Percentiles rank a stretch among this genome's conserved stretches.
These are phyloP conservation scores for Rhodotorula sp. DNA, from an alignment of 1,284 basidiomycete species.

Conservation along the genomic window DNA sequence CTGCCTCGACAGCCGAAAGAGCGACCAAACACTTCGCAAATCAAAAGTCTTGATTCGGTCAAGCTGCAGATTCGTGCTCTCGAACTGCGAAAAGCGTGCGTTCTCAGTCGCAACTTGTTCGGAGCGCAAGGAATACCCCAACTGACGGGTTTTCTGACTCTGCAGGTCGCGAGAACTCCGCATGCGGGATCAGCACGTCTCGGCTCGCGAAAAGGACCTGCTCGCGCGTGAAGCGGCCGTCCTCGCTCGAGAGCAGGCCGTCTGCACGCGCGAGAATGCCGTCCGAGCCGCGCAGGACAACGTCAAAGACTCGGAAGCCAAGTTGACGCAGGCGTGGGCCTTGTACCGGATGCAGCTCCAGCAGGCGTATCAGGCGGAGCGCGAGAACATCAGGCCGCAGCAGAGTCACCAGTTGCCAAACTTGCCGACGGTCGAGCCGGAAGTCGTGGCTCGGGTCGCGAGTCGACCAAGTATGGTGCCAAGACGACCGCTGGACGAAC, in stretches of 20 bases:
- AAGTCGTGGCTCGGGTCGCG: slow-evolving; percentile 40
- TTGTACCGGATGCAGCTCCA: slow-evolving; percentile 15
- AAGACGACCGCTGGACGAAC: slow-evolving; percentile 42
- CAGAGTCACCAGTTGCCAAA: background rate
- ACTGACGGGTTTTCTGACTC: background rate
- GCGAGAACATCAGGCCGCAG: slow-evolving; percentile 18
- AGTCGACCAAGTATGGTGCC: slow-evolving; percentile 46
- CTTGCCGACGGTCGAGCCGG: slow-evolving; percentile 18
- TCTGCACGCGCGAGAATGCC: slow-evolving; percentile 28
- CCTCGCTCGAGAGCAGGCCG: slow-evolving; percentile 32
- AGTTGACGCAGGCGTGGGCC: slow-evolving; percentile 23
- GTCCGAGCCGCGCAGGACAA: slow-evolving; percentile 18
- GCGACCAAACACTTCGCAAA: slow-evolving; percentile 45
- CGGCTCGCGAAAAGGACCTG: slow-evolving; percentile 33
- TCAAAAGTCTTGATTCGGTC: slow-evolving; percentile 45
- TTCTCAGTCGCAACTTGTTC: slow-evolving; percentile 7
- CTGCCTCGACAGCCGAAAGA: slow-evolving; percentile 41
- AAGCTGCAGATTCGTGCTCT: slow-evolving; percentile 53
- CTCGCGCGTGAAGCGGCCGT: slow-evolving; percentile 36
- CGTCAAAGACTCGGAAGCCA: slow-evolving; percentile 24
- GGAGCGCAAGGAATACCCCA: no score
- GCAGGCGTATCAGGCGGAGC: slow-evolving; percentile 17
- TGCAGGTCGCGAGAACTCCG: slow-evolving; percentile 37
- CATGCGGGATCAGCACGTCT: slow-evolving; percentile 27
- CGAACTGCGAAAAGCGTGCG: slow-evolving; percentile 76